Conservation (phyloP, 345 rosid species). For the Fremontodendron californicum region DNA sequence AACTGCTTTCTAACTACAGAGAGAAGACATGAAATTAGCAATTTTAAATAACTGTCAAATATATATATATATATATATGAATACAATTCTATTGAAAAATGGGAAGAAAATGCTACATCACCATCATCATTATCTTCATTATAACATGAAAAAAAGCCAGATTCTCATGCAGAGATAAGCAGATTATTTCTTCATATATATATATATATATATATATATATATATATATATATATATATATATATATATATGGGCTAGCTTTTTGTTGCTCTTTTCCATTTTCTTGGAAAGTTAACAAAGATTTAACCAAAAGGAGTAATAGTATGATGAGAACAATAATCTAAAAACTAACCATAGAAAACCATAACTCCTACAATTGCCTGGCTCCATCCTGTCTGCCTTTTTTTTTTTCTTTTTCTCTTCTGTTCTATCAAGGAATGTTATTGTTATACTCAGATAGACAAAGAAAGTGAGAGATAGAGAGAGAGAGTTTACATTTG, state of each 20-base stretch:
- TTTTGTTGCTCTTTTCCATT: constrained; percentile 9
- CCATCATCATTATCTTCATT: neutral
- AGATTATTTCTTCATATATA: constrained; percentile 8
- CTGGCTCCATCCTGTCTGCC: constrained; percentile 77
- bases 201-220: too few species aligned
- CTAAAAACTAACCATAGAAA: constrained; percentile 11
- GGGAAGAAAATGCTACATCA: constrained; percentile 15
- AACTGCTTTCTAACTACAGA: neutral
- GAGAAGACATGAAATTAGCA: neutral
- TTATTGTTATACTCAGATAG: constrained; percentile 11
- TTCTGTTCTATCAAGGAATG: constrained; percentile 22
- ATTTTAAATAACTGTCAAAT: neutral
- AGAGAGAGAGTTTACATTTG: constrained; percentile 8
- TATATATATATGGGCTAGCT: too few species aligned
- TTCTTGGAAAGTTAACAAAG: constrained; percentile 1
- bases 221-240: too few species aligned
- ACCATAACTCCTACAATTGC: constrained; percentile 34
- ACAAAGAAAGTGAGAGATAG: neutral
- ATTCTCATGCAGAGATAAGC: constrained; percentile 7
- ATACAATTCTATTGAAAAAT: neutral
- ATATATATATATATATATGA: neutral
- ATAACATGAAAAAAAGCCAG: constrained; percentile 2
- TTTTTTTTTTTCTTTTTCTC: constrained; percentile 21
- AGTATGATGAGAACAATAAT: neutral
- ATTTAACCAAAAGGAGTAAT: constrained; percentile 11